Conservation (phyloP, 2,329 filamentous ascomycete species). For the Hymenotorrendiella dingleyae region DNA sequence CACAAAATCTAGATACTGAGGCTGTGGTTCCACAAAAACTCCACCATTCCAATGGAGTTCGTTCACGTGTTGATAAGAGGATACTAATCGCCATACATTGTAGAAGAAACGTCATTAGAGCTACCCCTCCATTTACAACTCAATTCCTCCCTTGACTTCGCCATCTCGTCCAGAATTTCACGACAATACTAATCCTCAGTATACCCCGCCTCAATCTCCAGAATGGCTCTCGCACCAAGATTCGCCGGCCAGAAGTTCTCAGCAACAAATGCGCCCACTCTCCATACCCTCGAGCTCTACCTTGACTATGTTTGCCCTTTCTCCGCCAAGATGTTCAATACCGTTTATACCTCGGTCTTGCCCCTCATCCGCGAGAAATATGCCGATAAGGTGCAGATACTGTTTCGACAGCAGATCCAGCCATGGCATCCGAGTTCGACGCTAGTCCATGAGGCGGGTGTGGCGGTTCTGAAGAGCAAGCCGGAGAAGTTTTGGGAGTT, state of each 20-base stretch:
- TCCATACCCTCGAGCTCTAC: constrained; percentile 60
- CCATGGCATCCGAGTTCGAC: constrained; percentile 91
- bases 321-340: constrained; percentile 66
- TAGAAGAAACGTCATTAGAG: no score
- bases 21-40: no score
- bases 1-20: no score
- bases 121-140: no score
- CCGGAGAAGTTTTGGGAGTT: constrained; percentile 76
- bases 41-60: no score
- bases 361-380: constrained; percentile 60
- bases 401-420: constrained; percentile 89
- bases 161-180: no score
- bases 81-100: no score
- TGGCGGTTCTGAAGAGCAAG: constrained; percentile 68
- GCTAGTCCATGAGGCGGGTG: constrained; percentile 73
- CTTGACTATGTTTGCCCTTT: constrained; percentile 90
- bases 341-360: constrained; percentile 60
- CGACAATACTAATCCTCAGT: no score
- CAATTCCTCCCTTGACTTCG: no score
- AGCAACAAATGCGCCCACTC: constrained; percentile 36
- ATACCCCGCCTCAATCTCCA: background rate
- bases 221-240: constrained; percentile 71
- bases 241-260: constrained; percentile 66
- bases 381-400: constrained; percentile 55
- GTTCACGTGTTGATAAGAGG: no score